Evolutionary conservation across 2,329 filamentous ascomycete genomes (phyloP), one percentile per base, ranked within the genome.

Genomic region (Pezicula rhizophila): DNA sequence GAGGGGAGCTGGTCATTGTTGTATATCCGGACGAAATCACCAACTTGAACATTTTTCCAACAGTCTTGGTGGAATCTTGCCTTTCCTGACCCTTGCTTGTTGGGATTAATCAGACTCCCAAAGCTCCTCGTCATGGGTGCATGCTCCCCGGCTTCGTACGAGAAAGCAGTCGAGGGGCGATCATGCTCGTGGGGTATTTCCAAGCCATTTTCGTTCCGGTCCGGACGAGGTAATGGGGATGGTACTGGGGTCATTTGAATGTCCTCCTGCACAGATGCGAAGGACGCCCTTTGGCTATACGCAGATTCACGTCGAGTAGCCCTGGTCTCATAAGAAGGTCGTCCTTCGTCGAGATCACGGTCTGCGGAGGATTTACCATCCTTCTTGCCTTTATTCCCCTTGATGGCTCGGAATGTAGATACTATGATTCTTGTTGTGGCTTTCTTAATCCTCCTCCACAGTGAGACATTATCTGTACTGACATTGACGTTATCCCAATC

Each of bases 231-330:
- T 1, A 82, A 73, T 5, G 89, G 90, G 2, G 91, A 96, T 2
- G 87, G 84, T 15, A 99, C 91, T 1, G 92, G 91, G 0, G 91
- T 97, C 91, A 99, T 95, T 63, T 92, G 90, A 47, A 99, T 95
- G 23, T 87, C 87, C 50, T 87, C 82, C 34, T 73, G 72, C 17
- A 75, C 74, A 1, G 80, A 82, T 17, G 69, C 61, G 52, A 74
- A 77, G 0, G 78, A 81, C 2, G 72, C 67, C 23, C 74, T 42
- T 60, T 63, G 33, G 67, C 69, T 49, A 25, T 71, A 48, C 7
- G 51, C 42, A 14, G 62, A 60, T 31, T 26, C 20, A 11, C 40
- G 40, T 14, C 25, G 20, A n/a, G 20, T 26, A 28, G 49, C 2
- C 10, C 20, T 31, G n/a, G 41, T 31, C 6, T 49, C 41, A 28